These are phyloP conservation scores for Persicaria maculosa DNA, from an alignment of 148 eudicot species.

Conservation along the genomic window DNA sequence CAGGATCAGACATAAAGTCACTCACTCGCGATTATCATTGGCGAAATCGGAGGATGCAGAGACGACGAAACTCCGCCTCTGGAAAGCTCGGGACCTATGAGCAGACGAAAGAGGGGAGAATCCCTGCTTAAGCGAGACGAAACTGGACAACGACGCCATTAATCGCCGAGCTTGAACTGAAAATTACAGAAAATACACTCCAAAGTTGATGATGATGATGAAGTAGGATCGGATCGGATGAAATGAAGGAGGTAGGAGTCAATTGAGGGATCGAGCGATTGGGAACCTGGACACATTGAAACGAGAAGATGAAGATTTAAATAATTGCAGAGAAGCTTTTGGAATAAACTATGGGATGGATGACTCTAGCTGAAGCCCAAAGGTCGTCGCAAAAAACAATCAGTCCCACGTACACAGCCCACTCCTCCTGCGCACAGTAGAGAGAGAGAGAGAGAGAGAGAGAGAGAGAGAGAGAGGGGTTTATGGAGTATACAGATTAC, in stretches of 20 bases:
- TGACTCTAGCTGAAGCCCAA: slow-evolving; percentile 3
- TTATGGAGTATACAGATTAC: too few relatives aligned
- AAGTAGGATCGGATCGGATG: neutral
- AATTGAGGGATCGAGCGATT: neutral
- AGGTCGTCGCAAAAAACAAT: slow-evolving; percentile 1
- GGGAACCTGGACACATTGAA: slow-evolving; percentile 10
- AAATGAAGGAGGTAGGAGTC: neutral
- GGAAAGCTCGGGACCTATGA: slow-evolving; percentile 31
- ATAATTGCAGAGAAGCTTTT: neutral
- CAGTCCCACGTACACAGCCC: too few relatives aligned
- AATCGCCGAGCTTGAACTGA: slow-evolving; percentile 33
- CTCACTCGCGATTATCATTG: slow-evolving; percentile 84
- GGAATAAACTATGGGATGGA: slow-evolving; percentile 3
- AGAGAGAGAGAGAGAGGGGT: too few relatives aligned
- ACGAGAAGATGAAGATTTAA: neutral
- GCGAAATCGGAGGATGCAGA: slow-evolving; percentile 55
- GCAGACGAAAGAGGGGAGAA: slow-evolving; percentile 38
- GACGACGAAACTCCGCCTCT: slow-evolving; percentile 40
- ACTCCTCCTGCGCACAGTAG: too few relatives aligned
- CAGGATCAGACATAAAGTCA: neutral
- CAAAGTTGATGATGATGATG: neutral
- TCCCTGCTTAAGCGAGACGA: slow-evolving; percentile 53
- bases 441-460: too few relatives aligned
- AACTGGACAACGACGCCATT: slow-evolving; percentile 49
- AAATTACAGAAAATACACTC: slow-evolving; percentile 4